Percentiles rank a stretch among this genome's conserved stretches.
Conservation (phyloP, 371 early-diverging fungal species). For the Sporodiniella umbellata region DNA sequence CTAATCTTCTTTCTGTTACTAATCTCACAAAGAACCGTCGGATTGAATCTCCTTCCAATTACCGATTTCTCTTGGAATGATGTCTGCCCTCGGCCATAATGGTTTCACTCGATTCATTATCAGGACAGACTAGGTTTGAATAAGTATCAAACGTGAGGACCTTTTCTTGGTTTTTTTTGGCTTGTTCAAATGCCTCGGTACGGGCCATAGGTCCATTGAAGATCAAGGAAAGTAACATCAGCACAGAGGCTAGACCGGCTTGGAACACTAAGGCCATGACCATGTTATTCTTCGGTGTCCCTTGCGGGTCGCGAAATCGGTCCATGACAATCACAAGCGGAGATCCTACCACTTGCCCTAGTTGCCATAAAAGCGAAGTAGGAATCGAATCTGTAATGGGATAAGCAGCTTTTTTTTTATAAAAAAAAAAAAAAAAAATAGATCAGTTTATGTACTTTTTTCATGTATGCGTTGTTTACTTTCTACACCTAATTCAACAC, state of each 20-base stretch:
- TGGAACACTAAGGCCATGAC: conserved; percentile 35
- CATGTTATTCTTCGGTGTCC: conserved; percentile 35
- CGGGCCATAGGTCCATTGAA: conserved; percentile 36
- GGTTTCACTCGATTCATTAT: conserved; percentile 5
- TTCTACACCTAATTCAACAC: conserved; percentile 43
- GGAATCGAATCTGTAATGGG: conserved; percentile 37
- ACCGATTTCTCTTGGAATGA: background rate
- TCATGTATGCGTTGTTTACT: conserved; percentile 9
- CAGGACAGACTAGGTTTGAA: background rate
- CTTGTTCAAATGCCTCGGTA: conserved; percentile 1
- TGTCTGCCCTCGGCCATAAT: background rate
- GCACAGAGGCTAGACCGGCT: conserved; percentile 27
- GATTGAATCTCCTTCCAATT: background rate
- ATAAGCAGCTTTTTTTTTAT: conserved; percentile 17
- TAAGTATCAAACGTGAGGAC: background rate
- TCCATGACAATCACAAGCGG: conserved; percentile 35
- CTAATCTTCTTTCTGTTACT: too few species aligned
- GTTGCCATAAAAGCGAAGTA: conserved; percentile 41
- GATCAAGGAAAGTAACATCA: conserved; percentile 24
- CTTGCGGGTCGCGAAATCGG: conserved; percentile 31
- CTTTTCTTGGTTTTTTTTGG: background rate
- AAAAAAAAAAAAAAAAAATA: background rate
- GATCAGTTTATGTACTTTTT: too few species aligned
- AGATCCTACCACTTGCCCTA: conserved; percentile 30
- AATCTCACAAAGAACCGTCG: background rate